Percentiles rank a stretch among this genome's conserved stretches.
phyloP scores from a whole-genome alignment of 805 yeast genomes.

The Sugiyamaella valdiviana region DNA sequence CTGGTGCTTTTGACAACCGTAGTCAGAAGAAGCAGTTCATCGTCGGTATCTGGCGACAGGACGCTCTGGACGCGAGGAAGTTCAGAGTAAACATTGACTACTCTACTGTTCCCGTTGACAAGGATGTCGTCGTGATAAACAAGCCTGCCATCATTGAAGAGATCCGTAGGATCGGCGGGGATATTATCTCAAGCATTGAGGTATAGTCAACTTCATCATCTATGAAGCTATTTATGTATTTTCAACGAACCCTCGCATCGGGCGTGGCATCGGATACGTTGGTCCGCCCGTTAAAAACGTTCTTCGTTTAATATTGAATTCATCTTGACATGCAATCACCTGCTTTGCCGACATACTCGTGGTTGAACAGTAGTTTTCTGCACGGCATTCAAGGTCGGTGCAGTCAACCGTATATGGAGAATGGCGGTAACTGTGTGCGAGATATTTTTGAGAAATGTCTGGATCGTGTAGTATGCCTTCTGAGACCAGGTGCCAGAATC shows the following conservation, averaged over 20 bases:
- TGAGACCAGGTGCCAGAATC: slow-evolving; percentile 58
- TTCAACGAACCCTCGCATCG: slow-evolving; percentile 15
- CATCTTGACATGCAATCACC: slow-evolving; percentile 22
- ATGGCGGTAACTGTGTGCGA: slow-evolving; percentile 44
- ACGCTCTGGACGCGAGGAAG: slow-evolving; percentile 50
- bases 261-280: slow-evolving; percentile 27
- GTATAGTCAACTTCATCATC: background rate
- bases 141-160: slow-evolving; percentile 69
- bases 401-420: slow-evolving; percentile 53
- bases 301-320: slow-evolving; percentile 1
- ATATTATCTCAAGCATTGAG: slow-evolving; percentile 26
- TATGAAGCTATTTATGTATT: background rate
- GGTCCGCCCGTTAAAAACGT: slow-evolving; percentile 20
- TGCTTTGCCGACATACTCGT: slow-evolving; percentile 29
- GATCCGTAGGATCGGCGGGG: slow-evolving; percentile 42
- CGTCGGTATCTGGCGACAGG: slow-evolving; percentile 77
- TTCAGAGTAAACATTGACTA: slow-evolving; percentile 77
- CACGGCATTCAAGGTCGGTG: slow-evolving; percentile 31
- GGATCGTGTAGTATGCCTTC: slow-evolving; percentile 38
- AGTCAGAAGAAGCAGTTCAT: slow-evolving; percentile 40
- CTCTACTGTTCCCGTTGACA: slow-evolving; percentile 57
- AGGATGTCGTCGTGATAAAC: slow-evolving; percentile 54
- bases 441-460: slow-evolving; percentile 44
- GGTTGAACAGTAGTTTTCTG: slow-evolving; percentile 38
- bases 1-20: slow-evolving; percentile 41